Evolutionary conservation across 495 filamentous ascomycete species (phyloP), one percentile per base, ranked within the genome.

Genomic region (Penicillium robsamsonii): DNA sequence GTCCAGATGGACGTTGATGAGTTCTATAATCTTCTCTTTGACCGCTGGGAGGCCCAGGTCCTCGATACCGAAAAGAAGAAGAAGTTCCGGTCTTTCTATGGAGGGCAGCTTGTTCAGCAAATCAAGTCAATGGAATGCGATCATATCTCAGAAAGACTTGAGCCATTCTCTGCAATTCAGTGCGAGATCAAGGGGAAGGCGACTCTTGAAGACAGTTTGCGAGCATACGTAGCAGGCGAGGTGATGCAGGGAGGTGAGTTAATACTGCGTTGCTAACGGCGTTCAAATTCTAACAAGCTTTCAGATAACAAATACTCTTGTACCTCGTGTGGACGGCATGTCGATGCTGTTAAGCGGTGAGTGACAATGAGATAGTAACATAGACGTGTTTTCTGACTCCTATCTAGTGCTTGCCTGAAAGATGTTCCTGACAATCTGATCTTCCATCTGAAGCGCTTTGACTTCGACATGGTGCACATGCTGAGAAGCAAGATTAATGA

Each of bases 1-100:
- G 80, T 89, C 40, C 95, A 97, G 66, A 97, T 97, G 90, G 94
- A 99, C 66, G 95, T 96, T 13, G 95, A 97, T 60, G 92, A 96
- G 65, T 99, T 97, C 68, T 97, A 94, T 73, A 96, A 94, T 62
- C 78, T 95, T 20, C 79, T 97, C 0, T 94, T 97, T 63, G 92
- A 96, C 63, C 82, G 91, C 30, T 91, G 90, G 83, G 95, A 99
- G 66, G 83, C 85, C 6, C 90, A 96, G 63, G 85, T 97, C 53
- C 69, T 81, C 24, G 75, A 82, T 15, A 65, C 74, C 4, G 83
- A 85, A 46, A 82, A 82, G 35, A 96, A 90, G 70, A 87, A 84
- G 42, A 79, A 72, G 13, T 91, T 99, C 54, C 81, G 90, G 40
- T 87, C 87, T 0, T 90, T 96, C 61, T 99, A 90, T 63, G 92